phyloP scores from a whole-genome alignment of 2,329 filamentous ascomycete genomes.

The Hypoxylon sp. region DNA sequence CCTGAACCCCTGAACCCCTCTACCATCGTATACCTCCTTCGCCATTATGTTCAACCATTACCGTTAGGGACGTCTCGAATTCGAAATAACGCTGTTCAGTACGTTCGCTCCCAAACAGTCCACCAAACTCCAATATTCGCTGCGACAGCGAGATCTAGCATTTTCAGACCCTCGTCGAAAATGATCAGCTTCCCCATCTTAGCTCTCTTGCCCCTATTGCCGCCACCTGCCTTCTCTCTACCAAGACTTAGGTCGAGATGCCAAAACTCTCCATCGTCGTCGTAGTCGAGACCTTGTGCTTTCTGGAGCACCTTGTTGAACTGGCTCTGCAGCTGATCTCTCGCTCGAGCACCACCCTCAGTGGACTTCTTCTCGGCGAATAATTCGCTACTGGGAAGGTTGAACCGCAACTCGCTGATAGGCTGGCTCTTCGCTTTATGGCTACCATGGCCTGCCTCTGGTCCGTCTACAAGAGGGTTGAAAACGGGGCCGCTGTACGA shows the following conservation, averaged over 20 bases:
- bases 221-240: constrained; percentile 86
- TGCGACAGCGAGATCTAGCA: constrained; percentile 92
- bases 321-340: constrained; percentile 57
- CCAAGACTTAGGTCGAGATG: constrained; percentile 80
- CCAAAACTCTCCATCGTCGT: constrained; percentile 58
- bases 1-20: background rate
- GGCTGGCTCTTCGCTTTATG: constrained; percentile 51
- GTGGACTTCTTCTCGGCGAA: constrained; percentile 56
- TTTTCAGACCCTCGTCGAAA: constrained; percentile 90
- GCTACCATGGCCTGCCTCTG: constrained; percentile 53
- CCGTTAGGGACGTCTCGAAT: background rate
- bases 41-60: background rate
- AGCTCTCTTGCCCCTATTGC: constrained; percentile 84
- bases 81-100: constrained; percentile 11
- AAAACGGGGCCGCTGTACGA: constrained; percentile 55
- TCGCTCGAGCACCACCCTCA: constrained; percentile 53
- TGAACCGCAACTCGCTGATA: constrained; percentile 91
- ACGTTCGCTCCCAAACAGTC: constrained; percentile 79
- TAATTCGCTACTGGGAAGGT: constrained; percentile 75
- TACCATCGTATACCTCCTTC: background rate
- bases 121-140: constrained; percentile 96
- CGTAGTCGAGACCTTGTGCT: constrained; percentile 52
- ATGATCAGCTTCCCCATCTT: constrained; percentile 96
- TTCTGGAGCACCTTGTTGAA: constrained; percentile 49
- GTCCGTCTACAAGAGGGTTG: constrained; percentile 60